phyloP scores from a whole-genome alignment of 345 rosid species.

The Gossypium turneri region DNA sequence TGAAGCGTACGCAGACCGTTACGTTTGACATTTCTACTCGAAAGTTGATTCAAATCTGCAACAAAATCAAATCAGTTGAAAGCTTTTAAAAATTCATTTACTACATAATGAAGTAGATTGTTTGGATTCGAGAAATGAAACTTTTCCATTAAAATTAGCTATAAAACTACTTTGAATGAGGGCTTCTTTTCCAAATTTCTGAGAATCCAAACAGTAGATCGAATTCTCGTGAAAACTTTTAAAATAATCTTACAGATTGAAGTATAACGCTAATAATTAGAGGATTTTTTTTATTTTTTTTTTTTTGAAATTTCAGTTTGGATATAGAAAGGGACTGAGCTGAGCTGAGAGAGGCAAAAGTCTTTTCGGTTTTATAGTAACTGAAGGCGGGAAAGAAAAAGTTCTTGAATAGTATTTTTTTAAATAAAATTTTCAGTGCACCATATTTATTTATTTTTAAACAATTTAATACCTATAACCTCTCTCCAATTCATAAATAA shows the following conservation, averaged over 20 bases:
- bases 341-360: background rate
- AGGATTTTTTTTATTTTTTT: too few species aligned
- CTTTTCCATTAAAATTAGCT: too few species aligned
- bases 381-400: background rate
- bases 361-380: background rate
- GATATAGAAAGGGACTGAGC: background rate
- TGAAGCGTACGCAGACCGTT: slow-evolving; percentile 73
- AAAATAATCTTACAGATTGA: background rate
- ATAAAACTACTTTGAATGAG: background rate
- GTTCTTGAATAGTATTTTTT: background rate
- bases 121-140: background rate
- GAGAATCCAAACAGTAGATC: background rate
- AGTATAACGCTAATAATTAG: background rate
- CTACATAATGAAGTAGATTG: background rate
- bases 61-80: background rate
- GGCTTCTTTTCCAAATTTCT: background rate
- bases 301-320: background rate
- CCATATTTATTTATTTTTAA: too few species aligned
- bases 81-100: background rate
- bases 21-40: slow-evolving; percentile 42
- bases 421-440: background rate
- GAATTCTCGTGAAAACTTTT: background rate
- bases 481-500: too few species aligned
- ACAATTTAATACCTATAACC: too few species aligned
- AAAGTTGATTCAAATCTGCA: slow-evolving; percentile 10